Evolutionary conservation across 176 grass and related monocot genomes (phyloP), one percentile per base, ranked within the genome.

Genomic region (Phoenix dactylifera): DNA sequence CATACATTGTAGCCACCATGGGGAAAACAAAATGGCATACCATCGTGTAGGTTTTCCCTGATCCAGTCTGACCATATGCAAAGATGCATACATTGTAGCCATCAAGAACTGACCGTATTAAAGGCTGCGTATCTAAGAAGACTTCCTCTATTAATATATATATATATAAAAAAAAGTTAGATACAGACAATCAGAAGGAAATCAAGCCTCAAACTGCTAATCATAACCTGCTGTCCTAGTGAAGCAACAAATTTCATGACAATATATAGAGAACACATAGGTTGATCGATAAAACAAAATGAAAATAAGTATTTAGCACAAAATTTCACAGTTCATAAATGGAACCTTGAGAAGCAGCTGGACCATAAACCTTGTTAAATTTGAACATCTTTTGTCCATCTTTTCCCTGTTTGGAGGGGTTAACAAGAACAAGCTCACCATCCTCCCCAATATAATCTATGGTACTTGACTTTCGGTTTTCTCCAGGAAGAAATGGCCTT

Each of bases 21-120:
- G 20, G 20, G 20, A 20, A 52, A 58, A 65, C 7, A 16, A 55
- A 71, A 62, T 48, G 53, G 66, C 65, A 64, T 85, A 98, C 93
- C 93, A 97, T 97, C 49, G 93, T 97, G 57, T 97, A 83, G 0
- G 93, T 97, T 78, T 97, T 97, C 16, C 87, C 93, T 22, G 87
- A 91, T 85, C 93, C 87, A 80, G 93, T 97, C 68, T 97, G 93
- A 59, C 93, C 87, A 83, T 98, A 98, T 53, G 93, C 81, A 12
- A 98, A 92, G 49, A 98, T 98, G 65, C 93, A 98, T 58, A 98
- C 93, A 78, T 98, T 92, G 62, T 83, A 98, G 20, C 93, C 93
- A 81, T 98, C 84, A 67, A 98, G 78, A 77, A 92, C 80, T 50
- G 93, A 98, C 65, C 84, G 76, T 73, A 98, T 79, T 48, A 98